Percentiles rank a stretch among this genome's conserved stretches.
Conservation (phyloP, 306 rosid genomes). For the Dryas octopetala region DNA sequence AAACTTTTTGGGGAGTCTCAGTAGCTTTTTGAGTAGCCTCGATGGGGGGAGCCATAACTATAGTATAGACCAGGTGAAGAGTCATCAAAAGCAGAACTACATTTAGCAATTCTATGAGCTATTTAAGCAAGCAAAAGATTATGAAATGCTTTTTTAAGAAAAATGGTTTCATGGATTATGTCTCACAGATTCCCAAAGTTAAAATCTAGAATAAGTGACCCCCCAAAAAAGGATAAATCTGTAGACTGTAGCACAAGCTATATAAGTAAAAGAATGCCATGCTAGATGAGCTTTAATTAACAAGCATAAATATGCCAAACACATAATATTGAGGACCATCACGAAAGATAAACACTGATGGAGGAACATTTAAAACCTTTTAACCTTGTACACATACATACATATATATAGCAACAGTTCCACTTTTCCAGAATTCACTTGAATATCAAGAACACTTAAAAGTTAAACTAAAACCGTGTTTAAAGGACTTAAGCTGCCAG, state of each 20-base stretch:
- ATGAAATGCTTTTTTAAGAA: not conserved
- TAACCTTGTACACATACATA: not conserved
- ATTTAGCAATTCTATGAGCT: not conserved
- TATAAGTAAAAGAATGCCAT: not conserved
- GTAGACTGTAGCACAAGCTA: not conserved
- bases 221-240: not conserved
- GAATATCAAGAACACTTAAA: not conserved
- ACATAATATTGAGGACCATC: not conserved
- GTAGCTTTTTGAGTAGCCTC: conserved; percentile 17
- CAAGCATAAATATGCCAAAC: not conserved
- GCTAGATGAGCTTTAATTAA: not conserved
- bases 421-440: not conserved
- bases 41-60: conserved; percentile 68
- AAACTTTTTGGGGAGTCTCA: conserved; percentile 31
- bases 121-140: not conserved
- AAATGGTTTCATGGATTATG: not conserved
- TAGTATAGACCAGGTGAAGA: conserved; percentile 26
- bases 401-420: not conserved
- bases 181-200: not conserved
- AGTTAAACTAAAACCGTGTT: not conserved
- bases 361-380: not conserved
- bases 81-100: not conserved
- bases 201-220: not conserved
- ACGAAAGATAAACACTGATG: not conserved
- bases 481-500: conserved; percentile 4